phyloP scores from a whole-genome alignment of 2,329 filamentous ascomycete genomes.

The Fusarium sp. region DNA sequence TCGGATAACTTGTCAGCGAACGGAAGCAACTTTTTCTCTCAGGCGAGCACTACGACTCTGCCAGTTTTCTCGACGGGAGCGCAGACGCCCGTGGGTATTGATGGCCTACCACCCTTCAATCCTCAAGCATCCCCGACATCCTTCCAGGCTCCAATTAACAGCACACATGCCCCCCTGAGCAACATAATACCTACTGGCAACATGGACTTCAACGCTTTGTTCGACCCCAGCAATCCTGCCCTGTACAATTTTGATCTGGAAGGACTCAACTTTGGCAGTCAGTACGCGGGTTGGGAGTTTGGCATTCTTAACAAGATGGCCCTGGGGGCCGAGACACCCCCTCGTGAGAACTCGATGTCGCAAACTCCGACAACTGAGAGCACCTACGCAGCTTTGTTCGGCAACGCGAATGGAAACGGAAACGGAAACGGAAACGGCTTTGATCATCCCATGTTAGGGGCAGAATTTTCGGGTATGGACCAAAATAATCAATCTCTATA shows the following conservation, averaged over 20 bases:
- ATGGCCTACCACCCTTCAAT: conserved; percentile 65
- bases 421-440: conserved; percentile 63
- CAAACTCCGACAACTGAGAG: conserved; percentile 55
- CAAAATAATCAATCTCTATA: conserved; percentile 61
- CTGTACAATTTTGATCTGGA: conserved; percentile 97
- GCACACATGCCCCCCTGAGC: conserved; percentile 61
- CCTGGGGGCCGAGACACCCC: conserved; percentile 76
- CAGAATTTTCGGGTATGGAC: conserved; percentile 67
- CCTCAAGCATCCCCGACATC: conserved; percentile 79
- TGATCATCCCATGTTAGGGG: conserved; percentile 62
- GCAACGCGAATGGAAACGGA: conserved; percentile 63
- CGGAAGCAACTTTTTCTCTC: conserved; percentile 62
- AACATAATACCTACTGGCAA: conserved; percentile 64
- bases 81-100: conserved; percentile 62
- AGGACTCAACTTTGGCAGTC: conserved; percentile 88
- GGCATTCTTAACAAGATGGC: conserved; percentile 97
- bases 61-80: conserved; percentile 63
- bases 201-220: conserved; percentile 72
- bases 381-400: conserved; percentile 62
- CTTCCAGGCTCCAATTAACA: conserved; percentile 69
- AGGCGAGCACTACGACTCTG: conserved; percentile 61
- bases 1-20: conserved; percentile 61
- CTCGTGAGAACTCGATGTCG: conserved; percentile 71
- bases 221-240: conserved; percentile 91
- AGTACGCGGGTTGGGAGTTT: conserved; percentile 95